phyloP scores from a whole-genome alignment of 2,329 filamentous ascomycete genomes.

The Gnomoniopsis sp. region DNA sequence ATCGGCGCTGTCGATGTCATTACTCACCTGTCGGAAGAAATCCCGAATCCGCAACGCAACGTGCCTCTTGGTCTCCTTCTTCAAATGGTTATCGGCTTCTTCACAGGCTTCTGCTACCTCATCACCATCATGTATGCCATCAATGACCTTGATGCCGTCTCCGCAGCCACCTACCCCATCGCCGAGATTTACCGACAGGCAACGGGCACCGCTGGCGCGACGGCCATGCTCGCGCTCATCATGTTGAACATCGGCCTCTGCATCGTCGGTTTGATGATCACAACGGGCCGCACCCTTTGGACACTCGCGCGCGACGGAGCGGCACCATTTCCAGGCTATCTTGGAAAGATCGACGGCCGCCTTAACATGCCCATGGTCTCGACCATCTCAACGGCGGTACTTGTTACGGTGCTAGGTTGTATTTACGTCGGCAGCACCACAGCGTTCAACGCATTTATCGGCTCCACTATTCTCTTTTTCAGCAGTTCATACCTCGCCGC shows the following conservation, averaged over 20 bases:
- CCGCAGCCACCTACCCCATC: slow-evolving; percentile 56
- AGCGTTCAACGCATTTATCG: slow-evolving; percentile 66
- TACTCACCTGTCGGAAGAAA: slow-evolving; percentile 64
- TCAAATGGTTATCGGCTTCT: slow-evolving; percentile 47
- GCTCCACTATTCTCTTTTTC: slow-evolving; percentile 38
- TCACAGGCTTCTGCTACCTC: slow-evolving; percentile 50
- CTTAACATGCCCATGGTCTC: slow-evolving; percentile 40
- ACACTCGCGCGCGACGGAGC: slow-evolving; percentile 38
- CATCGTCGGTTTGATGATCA: slow-evolving; percentile 34
- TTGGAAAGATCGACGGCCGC: slow-evolving; percentile 28
- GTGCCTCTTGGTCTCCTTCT: slow-evolving; percentile 51
- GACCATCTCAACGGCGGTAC: slow-evolving; percentile 42
- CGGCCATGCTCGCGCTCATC: slow-evolving; percentile 44
- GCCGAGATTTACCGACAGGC: slow-evolving; percentile 64
- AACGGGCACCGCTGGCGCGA: slow-evolving; percentile 48
- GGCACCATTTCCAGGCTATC: slow-evolving; percentile 27
- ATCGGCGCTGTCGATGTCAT: slow-evolving; percentile 65
- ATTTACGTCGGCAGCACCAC: slow-evolving; percentile 65
- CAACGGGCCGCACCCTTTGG: slow-evolving; percentile 37
- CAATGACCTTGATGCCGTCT: slow-evolving; percentile 49
- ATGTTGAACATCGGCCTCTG: slow-evolving; percentile 35
- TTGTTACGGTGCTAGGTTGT: slow-evolving; percentile 52
- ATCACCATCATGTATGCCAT: slow-evolving; percentile 57
- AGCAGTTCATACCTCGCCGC: slow-evolving; percentile 58
- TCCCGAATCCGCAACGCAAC: slow-evolving; percentile 48